Percentiles rank a stretch among this genome's conserved stretches.
phyloP scores from a whole-genome alignment of 352 stramenopile species.

The Globisporangium solare region DNA sequence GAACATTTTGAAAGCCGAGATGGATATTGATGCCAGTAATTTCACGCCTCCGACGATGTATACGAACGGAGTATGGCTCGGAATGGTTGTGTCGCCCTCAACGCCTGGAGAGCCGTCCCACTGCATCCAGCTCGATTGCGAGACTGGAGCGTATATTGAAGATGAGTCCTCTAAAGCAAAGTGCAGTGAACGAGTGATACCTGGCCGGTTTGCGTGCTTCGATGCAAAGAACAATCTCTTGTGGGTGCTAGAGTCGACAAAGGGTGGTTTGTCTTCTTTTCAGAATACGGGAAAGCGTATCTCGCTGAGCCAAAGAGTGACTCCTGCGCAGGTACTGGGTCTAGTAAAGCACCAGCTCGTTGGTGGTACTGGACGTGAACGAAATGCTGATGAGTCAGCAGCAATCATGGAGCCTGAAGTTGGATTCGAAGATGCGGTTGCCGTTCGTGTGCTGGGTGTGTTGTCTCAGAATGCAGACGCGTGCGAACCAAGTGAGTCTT shows the following conservation, averaged over 20 bases:
- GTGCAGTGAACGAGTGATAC: constrained; percentile 24
- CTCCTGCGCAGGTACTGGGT: constrained; percentile 5
- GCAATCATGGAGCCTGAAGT: neutral
- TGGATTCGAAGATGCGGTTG: constrained; percentile 12
- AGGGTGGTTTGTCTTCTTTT: constrained; percentile 27
- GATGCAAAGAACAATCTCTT: constrained; percentile 45
- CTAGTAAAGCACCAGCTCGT: neutral
- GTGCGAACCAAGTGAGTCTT: constrained; percentile 17
- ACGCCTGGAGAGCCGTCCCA: constrained; percentile 20
- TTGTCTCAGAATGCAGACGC: constrained; percentile 36
- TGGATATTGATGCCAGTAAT: constrained; percentile 17
- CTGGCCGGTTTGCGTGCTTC: constrained; percentile 36
- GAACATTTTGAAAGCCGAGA: constrained; percentile 26
- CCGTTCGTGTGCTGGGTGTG: constrained; percentile 28
- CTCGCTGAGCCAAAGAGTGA: constrained; percentile 26
- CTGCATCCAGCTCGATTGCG: constrained; percentile 47
- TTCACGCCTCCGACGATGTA: constrained; percentile 27
- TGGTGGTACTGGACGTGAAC: neutral
- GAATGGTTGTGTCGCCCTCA: constrained; percentile 23
- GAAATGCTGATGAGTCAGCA: neutral
- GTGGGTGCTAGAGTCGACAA: constrained; percentile 30
- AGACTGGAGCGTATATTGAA: constrained; percentile 16
- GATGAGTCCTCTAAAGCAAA: constrained; percentile 6
- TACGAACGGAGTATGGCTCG: constrained; percentile 33
- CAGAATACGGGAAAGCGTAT: constrained; percentile 42